Percentiles rank a stretch among this genome's conserved stretches.
These are phyloP conservation scores for Cutaneotrichosporon arboriforme DNA, from an alignment of 1,284 basidiomycete genomes.

Conservation along the genomic window DNA sequence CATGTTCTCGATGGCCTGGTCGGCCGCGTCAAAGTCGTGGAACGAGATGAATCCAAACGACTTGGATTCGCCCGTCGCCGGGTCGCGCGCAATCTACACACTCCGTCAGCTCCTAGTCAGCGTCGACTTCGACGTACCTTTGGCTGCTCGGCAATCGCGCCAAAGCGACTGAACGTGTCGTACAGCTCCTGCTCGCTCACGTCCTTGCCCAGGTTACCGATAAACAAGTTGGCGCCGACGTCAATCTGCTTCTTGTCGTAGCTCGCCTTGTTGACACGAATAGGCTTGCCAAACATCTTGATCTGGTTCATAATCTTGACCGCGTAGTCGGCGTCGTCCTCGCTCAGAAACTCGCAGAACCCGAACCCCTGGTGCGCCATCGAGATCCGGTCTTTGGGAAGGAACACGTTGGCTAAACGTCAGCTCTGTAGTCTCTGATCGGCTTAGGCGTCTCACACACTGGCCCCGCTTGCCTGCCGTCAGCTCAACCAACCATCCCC, in stretches of 20 bases:
- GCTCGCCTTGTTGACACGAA: constrained; percentile 96
- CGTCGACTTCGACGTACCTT: constrained; percentile 61
- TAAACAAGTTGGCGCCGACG: constrained; percentile 94
- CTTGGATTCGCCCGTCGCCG: constrained; percentile 76
- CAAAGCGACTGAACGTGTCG: constrained; percentile 93
- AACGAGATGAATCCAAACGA: constrained; percentile 96
- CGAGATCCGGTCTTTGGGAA: constrained; percentile 99
- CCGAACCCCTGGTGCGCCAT: constrained; percentile 98
- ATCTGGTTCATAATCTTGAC: constrained; percentile 99
- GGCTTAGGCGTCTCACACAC: constrained; percentile 61
- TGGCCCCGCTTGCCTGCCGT: constrained; percentile 76
- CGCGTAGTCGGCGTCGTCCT: constrained; percentile 97
- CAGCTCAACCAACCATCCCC: constrained; percentile 1
- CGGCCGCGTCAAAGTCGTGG: constrained; percentile 94
- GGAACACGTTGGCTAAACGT: constrained; percentile 78
- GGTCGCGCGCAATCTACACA: constrained; percentile 90
- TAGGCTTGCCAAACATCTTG: constrained; percentile 96
- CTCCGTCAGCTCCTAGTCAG: not conserved
- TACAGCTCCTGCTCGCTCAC: constrained; percentile 89
- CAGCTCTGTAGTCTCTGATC: not conserved
- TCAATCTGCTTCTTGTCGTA: constrained; percentile 96
- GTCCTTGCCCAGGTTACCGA: constrained; percentile 88
- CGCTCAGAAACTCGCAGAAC: constrained; percentile 97
- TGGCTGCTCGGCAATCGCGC: constrained; percentile 85
- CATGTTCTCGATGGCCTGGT: constrained; percentile 94